phyloP scores from a whole-genome alignment of 2,329 filamentous ascomycete species.

The Stemphylium lycopersici region DNA sequence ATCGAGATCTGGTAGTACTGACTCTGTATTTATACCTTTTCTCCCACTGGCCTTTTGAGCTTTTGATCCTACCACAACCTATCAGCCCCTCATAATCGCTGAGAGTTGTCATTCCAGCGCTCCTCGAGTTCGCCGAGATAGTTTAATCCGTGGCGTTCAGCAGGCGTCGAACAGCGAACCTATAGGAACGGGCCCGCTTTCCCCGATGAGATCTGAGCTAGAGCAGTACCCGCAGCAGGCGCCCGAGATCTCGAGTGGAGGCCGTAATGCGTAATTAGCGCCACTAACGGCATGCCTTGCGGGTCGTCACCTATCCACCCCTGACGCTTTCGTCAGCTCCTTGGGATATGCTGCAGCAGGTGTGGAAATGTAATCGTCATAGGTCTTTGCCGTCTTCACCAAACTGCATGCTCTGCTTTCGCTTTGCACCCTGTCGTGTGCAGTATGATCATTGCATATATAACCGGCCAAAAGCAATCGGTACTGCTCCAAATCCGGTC shows the following conservation, averaged over 20 bases:
- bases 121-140: background rate
- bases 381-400: background rate
- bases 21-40: slow-evolving; percentile 7
- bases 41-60: background rate
- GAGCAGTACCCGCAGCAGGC: background rate
- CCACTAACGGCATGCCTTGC: background rate
- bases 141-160: background rate
- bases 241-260: slow-evolving; percentile 1
- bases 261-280: background rate
- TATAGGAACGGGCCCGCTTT: slow-evolving; percentile 1
- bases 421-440: background rate
- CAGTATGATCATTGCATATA: background rate
- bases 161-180: background rate
- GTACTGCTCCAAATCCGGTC: background rate
- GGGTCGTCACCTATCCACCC: background rate
- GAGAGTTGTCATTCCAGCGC: background rate
- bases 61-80: background rate
- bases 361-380: background rate
- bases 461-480: slow-evolving; percentile 3
- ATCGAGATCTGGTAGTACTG: slow-evolving; percentile 3
- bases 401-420: background rate
- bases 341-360: background rate
- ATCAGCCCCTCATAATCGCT: background rate
- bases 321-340: background rate
- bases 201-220: slow-evolving; percentile 7